Conservation (phyloP, 345 rosid genomes). For the Acer negundo region DNA sequence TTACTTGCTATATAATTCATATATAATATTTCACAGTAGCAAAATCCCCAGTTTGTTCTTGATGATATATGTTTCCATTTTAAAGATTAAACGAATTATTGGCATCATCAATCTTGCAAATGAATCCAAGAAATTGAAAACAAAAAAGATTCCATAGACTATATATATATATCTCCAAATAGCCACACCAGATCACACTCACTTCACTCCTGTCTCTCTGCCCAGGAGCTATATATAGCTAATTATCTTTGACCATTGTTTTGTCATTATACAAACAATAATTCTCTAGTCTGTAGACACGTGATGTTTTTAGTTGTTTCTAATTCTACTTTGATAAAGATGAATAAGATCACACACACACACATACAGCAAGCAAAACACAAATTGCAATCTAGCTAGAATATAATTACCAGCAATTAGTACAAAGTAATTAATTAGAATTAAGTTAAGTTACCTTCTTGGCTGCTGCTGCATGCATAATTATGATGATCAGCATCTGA, state of each 20-base stretch:
- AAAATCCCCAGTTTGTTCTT: too few relatives aligned
- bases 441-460: constrained; percentile 62
- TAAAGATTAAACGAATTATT: neutral
- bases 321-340: neutral
- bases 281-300: constrained; percentile 13
- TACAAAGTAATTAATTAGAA: too few relatives aligned
- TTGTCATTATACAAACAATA: constrained; percentile 27
- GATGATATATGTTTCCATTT: too few relatives aligned
- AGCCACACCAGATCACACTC: neutral
- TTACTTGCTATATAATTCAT: too few relatives aligned
- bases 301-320: constrained; percentile 4
- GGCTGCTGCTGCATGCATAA: constrained; percentile 57
- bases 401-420: too few relatives aligned
- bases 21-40: too few relatives aligned
- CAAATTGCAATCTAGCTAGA: too few relatives aligned
- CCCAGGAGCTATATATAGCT: neutral
- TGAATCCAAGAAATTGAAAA: neutral
- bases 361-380: neutral
- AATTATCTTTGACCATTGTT: constrained; percentile 26
- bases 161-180: neutral
- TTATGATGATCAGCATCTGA: constrained; percentile 42
- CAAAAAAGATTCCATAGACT: constrained; percentile 5
- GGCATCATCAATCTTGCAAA: neutral
- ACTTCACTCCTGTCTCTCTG: too few relatives aligned
- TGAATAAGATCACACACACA: neutral